Conservation (phyloP, 495 filamentous ascomycete genomes). For the Lasiosphaeria miniovina region DNA sequence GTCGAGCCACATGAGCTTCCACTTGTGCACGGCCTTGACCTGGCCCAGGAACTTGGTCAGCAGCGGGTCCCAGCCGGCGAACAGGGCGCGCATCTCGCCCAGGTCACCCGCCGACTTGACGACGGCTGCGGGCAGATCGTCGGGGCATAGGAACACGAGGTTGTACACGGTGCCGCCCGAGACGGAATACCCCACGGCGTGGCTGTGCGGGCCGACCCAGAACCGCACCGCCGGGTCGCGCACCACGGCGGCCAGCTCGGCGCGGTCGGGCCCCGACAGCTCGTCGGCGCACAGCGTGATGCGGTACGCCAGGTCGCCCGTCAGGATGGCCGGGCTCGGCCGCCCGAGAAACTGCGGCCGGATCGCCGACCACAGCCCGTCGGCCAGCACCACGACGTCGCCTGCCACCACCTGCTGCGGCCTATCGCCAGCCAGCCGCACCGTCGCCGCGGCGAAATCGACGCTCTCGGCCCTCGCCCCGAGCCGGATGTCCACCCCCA, state of each 20-base stretch:
- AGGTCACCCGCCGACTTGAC: slow-evolving; percentile 42
- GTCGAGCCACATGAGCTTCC: slow-evolving; percentile 50
- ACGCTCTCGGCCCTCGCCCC: slow-evolving; percentile 34
- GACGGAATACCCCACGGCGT: slow-evolving; percentile 58
- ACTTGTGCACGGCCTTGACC: slow-evolving; percentile 48
- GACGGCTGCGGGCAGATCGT: slow-evolving; percentile 47
- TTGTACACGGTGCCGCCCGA: slow-evolving; percentile 53
- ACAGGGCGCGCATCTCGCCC: slow-evolving; percentile 49
- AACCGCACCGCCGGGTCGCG: slow-evolving; percentile 60
- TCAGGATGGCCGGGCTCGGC: slow-evolving; percentile 43
- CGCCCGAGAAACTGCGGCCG: slow-evolving; percentile 44
- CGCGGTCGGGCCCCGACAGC: slow-evolving; percentile 45
- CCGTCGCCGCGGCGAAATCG: slow-evolving; percentile 38
- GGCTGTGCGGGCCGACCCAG: slow-evolving; percentile 62
- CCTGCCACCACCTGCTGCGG: slow-evolving; percentile 29
- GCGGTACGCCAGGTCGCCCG: slow-evolving; percentile 62
- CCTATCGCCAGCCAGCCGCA: slow-evolving; percentile 34
- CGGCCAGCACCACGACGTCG: slow-evolving; percentile 53
- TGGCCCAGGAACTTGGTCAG: slow-evolving; percentile 44
- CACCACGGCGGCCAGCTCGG: slow-evolving; percentile 43
- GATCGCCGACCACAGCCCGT: slow-evolving; percentile 54
- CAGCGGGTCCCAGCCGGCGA: slow-evolving; percentile 52
- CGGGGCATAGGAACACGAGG: slow-evolving; percentile 54
- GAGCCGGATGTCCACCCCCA: slow-evolving; percentile 42
- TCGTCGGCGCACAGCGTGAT: slow-evolving; percentile 51